phyloP scores from a whole-genome alignment of 306 rosid species.

The Ormosia emarginata region DNA sequence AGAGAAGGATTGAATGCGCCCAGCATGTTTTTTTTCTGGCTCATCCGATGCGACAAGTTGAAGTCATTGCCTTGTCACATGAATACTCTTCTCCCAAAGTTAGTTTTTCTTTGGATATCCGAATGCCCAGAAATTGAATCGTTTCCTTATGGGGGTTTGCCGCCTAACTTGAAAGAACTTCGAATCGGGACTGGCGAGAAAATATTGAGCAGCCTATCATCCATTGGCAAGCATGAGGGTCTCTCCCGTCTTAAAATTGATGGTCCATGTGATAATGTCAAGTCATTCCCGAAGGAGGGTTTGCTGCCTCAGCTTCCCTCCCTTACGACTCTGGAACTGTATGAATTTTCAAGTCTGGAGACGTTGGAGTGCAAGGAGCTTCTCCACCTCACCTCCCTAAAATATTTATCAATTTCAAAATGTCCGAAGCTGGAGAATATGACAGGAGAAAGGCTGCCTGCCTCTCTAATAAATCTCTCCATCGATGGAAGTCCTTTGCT shows the following conservation, averaged over 20 bases:
- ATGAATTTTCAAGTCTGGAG: rapidly evolving
- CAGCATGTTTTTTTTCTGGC: background rate
- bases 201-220: background rate
- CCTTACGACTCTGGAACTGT: rapidly evolving
- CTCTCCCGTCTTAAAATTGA: background rate
- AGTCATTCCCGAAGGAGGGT: background rate
- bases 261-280: background rate
- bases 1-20: background rate
- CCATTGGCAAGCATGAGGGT: background rate
- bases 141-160: background rate
- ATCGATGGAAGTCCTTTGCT: background rate
- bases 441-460: background rate
- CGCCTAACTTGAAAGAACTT: background rate
- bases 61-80: background rate
- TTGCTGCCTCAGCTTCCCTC: constrained; percentile 2
- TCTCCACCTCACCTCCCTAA: constrained; percentile 10
- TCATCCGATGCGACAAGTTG: background rate
- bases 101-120: rapidly evolving
- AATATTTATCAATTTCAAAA: rapidly evolving
- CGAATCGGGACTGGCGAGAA: rapidly evolving
- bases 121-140: background rate
- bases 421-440: background rate
- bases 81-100: background rate
- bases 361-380: background rate
- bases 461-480: background rate